Evolutionary conservation across 2,329 filamentous ascomycete species (phyloP).

Genomic region (Cytospora schulzeri): DNA sequence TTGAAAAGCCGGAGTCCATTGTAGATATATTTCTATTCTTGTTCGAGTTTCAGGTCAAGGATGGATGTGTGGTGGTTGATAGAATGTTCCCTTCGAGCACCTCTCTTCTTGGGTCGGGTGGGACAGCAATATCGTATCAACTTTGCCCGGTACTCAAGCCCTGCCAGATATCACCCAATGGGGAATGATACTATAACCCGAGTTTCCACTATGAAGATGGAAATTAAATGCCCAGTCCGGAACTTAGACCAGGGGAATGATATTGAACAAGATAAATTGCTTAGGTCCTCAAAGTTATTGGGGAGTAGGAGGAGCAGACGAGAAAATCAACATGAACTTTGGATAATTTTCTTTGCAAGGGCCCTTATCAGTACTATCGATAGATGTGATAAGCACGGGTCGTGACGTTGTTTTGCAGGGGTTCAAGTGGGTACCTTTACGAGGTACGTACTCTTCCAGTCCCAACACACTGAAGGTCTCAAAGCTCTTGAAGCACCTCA

Average conservation of each 20-base stretch:
- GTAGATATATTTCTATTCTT: neutral
- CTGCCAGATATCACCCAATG: neutral
- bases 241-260: neutral
- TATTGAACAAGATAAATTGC: neutral
- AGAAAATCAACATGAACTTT: neutral
- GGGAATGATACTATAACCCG: neutral
- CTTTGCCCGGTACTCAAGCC: neutral
- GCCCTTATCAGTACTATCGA: neutral
- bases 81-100: neutral
- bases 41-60: neutral
- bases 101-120: neutral
- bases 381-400: neutral
- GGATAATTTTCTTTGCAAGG: neutral
- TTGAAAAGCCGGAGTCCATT: slow-evolving; percentile 30
- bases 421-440: neutral
- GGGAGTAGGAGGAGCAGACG: neutral
- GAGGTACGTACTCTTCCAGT: neutral
- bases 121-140: neutral
- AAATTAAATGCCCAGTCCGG: neutral
- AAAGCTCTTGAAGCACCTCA: neutral
- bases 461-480: neutral
- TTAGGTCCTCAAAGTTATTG: neutral
- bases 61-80: neutral
- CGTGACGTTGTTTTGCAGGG: neutral
- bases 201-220: neutral